These are phyloP conservation scores for Wolfiporia cocos DNA, from an alignment of 1,284 basidiomycete species.

Conservation along the genomic window DNA sequence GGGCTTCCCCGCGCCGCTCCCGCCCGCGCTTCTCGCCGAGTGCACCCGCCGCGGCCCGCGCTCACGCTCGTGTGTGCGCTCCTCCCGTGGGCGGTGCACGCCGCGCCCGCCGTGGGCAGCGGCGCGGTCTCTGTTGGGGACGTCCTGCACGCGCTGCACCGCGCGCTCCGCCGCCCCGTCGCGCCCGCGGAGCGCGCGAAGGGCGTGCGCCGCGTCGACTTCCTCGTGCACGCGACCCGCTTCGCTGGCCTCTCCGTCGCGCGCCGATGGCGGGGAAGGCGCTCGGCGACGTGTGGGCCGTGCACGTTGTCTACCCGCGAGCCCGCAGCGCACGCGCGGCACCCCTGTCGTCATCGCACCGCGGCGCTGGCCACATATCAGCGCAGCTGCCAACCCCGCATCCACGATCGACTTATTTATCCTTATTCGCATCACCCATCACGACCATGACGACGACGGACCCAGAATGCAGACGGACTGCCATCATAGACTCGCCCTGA, in stretches of 20 bases:
- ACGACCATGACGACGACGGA: no score
- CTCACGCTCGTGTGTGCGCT: conserved; percentile 9
- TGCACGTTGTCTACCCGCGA: conserved; percentile 15
- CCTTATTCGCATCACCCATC: no score
- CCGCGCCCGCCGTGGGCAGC: conserved; percentile 1
- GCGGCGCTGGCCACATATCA: no score
- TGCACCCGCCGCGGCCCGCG: conserved; percentile 6
- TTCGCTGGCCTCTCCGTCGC: conserved; percentile 17
- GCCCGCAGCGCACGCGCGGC: background rate
- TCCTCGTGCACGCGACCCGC: conserved; percentile 13
- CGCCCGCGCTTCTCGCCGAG: conserved; percentile 5
- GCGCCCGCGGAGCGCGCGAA: conserved; percentile 13
- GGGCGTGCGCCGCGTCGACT: conserved; percentile 21
- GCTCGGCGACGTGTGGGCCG: conserved; percentile 17
- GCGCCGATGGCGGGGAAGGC: conserved; percentile 14
- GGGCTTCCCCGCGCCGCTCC: background rate
- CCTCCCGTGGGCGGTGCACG: conserved; percentile 10
- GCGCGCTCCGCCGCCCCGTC: conserved; percentile 7
- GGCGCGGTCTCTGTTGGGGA: conserved; percentile 6
- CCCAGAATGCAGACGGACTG: no score
- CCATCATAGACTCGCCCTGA: no score
- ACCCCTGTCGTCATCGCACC: background rate
- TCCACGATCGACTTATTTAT: no score
- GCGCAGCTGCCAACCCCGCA: no score
- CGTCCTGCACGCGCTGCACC: conserved; percentile 11